Conservation (phyloP, 768 basidiomycete genomes). For the Leccinum sublutescens region DNA sequence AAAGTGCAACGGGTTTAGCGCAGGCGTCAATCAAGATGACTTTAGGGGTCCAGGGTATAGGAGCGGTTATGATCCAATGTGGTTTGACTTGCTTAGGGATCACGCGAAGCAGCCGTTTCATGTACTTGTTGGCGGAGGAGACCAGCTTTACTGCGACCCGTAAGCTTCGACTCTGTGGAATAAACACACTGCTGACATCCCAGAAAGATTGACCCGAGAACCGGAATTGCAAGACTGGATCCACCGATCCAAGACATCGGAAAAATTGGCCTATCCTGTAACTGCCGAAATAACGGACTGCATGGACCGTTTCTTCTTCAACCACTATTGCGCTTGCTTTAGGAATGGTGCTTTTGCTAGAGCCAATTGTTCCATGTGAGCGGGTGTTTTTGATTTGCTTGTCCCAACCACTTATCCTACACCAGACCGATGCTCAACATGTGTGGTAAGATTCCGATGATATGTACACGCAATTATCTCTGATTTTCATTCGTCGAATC, state of each 20-base stretch:
- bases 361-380: conserved; percentile 88
- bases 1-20: conserved; percentile 86
- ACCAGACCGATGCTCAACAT: conserved; percentile 85
- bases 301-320: conserved; percentile 88
- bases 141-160: conserved; percentile 88
- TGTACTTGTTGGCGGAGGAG: conserved; percentile 89
- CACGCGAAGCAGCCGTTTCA: conserved; percentile 85
- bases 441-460: conserved; percentile 52
- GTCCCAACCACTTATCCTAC: conserved; percentile 3
- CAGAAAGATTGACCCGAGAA: conserved; percentile 70
- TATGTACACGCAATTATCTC: not conserved
- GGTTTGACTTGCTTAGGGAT: conserved; percentile 86
- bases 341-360: conserved; percentile 86
- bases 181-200: not conserved
- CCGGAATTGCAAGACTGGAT: conserved; percentile 90
- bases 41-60: conserved; percentile 80
- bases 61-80: conserved; percentile 86
- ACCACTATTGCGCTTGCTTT: conserved; percentile 86
- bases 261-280: conserved; percentile 57
- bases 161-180: conserved; percentile 31
- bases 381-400: not conserved
- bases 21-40: conserved; percentile 86
- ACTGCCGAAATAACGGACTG: conserved; percentile 70
- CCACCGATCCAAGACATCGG: conserved; percentile 50
- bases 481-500: not conserved